Evolutionary conservation across 768 basidiomycete species (phyloP), one percentile per base, ranked within the genome.

Genomic region (Kwoniella heveanensis): DNA sequence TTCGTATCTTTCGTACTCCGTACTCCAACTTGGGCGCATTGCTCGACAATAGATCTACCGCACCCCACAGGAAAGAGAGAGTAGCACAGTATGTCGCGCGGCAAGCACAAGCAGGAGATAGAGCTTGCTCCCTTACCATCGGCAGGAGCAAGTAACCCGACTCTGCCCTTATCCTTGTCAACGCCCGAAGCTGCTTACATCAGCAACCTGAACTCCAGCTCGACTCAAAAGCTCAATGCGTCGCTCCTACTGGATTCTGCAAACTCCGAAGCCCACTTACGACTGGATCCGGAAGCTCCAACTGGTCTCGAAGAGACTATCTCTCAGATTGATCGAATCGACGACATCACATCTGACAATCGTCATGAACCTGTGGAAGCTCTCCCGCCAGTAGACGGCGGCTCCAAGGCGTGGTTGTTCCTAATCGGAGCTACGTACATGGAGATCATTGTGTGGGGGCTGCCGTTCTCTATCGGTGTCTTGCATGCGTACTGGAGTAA

Each of bases 391-490:
- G 58, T 60, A 8, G 71, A 77, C 63, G 67, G 67, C 5, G 76
- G 76, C 12, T 36, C 25, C n/a, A 29, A 63, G 3, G 76, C 76
- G 49, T 77, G 76, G 76, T 37, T 66, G 2, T 77, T 75, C 60
- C 46, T 77, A 19, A 21, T 70, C 0, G 76, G 54, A 7, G 74
- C 74, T 19, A 78, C 77, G 0, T 49, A 62, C 2, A 72, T 74
- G 24, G 77, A 78, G 56, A 60, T 64, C 12, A 54, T 72, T 5
- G 64, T 76, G 2, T 78, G 74, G 74, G 77, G 77, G 7, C 25
- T 78, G 24, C 77, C 77, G 12, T 78, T 74, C 54, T 71, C 70
- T 32, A 69, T 78, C 44, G 77, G 77, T 59, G 68, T 78, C 22
- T 63, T 78, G 30, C 71, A 76, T 48, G 62, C 57, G 21, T 78